Base-by-base conservation (phyloP, 73 alveolate genomes). In the Blepharisma japonicum region DNA sequence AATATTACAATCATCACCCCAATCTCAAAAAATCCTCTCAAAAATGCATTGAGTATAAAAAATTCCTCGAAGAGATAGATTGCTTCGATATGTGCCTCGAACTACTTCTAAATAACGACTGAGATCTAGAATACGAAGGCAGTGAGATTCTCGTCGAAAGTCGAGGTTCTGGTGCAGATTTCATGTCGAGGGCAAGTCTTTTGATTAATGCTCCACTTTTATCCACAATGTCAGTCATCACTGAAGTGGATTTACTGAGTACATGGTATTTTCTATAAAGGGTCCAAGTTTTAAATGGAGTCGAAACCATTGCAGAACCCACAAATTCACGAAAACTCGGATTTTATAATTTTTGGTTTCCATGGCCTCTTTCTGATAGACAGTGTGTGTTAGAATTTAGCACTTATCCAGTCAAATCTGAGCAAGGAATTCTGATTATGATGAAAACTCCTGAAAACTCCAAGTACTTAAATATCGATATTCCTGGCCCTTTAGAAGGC, bases 321-420 rank as follows among this genome's bases (percentile, higher is more conserved):
- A 25, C 49, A 8, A 61, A 25, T 8, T 61, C 23, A 20, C 14
- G 23, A 61, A 61, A 61, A 61, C 74, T 61, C 47, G 23, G 14
- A 1, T 14, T 8, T 8, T 61, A 61, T 39, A 8, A n/a, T 8
- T 61, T 61, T 61, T 61, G 74, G 74, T 61, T 61, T 25, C 74
- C 74, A 14, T 61, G 74, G 74, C 74, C 74, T 14, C 74, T 61
- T 2, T n/a, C 74, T 14, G 23, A 61, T 25, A n/a, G 74, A 2
- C 47, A 61, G 23, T 61, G 74, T 5, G 14, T 20, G 14, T 2
- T 61, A 4, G 74, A 61, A 11, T 61, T 61, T 25, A 14, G 47
- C 14, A 39, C 74, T 0, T 61, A 61, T 61, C 74, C 74, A 1
- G 46, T 61, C 0, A 8, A 14, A 14, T n/a, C 14, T 2, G 39